Percentiles rank a stretch among this genome's conserved stretches.
These are phyloP conservation scores for Blastobotrys chiropterorum DNA, from an alignment of 805 yeast genomes.

Conservation along the genomic window DNA sequence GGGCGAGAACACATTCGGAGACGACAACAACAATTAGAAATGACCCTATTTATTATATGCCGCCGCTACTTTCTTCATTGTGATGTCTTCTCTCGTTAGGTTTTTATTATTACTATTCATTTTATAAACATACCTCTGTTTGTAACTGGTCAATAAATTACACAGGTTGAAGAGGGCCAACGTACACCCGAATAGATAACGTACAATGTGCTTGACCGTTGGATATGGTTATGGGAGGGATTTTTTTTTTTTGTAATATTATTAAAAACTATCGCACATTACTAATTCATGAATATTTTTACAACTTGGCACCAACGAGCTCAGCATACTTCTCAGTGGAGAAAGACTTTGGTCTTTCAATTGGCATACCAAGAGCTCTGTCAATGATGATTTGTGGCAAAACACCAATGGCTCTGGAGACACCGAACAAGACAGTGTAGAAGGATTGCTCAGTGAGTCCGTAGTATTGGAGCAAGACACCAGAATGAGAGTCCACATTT, in stretches of 20 bases:
- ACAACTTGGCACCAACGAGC: slow-evolving; percentile 15
- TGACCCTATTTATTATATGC: not conserved
- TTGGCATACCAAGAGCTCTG: slow-evolving; percentile 68
- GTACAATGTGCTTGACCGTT: no score
- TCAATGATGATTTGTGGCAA: slow-evolving; percentile 75
- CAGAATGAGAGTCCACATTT: slow-evolving; percentile 75
- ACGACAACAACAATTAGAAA: slow-evolving; percentile 9
- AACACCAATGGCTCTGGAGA: slow-evolving; percentile 74
- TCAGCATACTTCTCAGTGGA: slow-evolving; percentile 36
- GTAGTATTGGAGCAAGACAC: slow-evolving; percentile 73
- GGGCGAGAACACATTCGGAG: slow-evolving; percentile 96
- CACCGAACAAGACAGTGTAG: slow-evolving; percentile 79
- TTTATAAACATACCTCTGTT: not conserved
- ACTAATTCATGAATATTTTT: not conserved
- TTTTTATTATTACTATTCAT: not conserved
- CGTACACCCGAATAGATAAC: no score
- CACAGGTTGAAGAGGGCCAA: no score
- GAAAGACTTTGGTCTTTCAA: slow-evolving; percentile 70
- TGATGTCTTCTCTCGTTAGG: not conserved
- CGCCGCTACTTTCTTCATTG: not conserved
- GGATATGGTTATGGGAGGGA: no score
- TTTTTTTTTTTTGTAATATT: not conserved
- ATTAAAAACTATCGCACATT: not conserved
- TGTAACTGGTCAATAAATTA: not conserved
- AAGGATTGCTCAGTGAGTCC: slow-evolving; percentile 67